Evolutionary conservation across 2,329 filamentous ascomycete species (phyloP), one percentile per base, ranked within the genome.

Genomic region (Metarhizium sp.): DNA sequence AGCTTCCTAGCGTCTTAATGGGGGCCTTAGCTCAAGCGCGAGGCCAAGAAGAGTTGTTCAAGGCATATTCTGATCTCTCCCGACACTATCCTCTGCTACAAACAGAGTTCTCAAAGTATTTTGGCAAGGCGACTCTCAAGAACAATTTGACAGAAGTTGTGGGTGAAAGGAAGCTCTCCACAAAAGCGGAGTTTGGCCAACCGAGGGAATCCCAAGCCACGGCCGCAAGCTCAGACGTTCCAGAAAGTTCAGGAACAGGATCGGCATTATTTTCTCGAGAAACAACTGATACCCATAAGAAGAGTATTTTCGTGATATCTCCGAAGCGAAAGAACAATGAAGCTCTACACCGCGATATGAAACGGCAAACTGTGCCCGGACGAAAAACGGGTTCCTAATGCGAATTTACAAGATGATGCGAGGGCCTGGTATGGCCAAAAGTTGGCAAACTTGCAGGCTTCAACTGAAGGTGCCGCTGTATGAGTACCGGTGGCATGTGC

Each of bases 1-100:
- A 66, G 48, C 53, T 72, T n/a, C 66, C 67, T 3, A 63, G 62
- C 32, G 57, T 71, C 53, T 50, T 45, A 16, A 32, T 55, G 34
- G 25, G 34, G 11, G 20, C 46, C 10, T 30, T 51, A 25, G 20
- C 11, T 29, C 30, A 36, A 32, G 32, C 30, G 11, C 50, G 49
- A 36, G 36, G 43, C 34, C 46, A 51, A 50, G 42, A 47, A 8
- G 50, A 42, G 13, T 51, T 52, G 8, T 50, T 53, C 18, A 52
- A 51, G 32, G 45, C 50, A 7, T 51, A 51, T 32, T 30, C 38
- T 20, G 25, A 30, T 20, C 42, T 58, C 13, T 42, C 50, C 2
- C 51, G 25, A 11, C 53, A 51, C 40, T 52, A 53, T 25, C 56
- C 50, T 6, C 50, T 55, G 11, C 16, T 55, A 18, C 43, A 55